Conservation (phyloP, 805 yeast species). For the Candida sakaeoensis region DNA sequence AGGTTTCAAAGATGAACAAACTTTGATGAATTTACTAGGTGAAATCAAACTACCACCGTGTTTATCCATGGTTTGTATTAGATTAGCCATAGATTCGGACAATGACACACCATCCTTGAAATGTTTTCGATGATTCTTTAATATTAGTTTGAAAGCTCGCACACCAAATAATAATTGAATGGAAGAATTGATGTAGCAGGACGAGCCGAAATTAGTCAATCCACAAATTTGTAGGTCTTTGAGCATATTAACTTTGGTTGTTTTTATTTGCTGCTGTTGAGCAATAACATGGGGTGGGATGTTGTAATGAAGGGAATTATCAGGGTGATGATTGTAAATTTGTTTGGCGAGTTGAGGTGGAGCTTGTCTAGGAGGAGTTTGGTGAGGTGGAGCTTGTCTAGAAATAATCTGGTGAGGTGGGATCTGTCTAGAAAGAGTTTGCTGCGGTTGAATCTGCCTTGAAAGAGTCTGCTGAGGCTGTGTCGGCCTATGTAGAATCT, state of each 20-base stretch:
- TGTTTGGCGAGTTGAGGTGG: constrained; percentile 9
- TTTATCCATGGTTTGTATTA: constrained; percentile 54
- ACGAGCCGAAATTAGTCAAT: constrained; percentile 62
- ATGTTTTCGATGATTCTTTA: constrained; percentile 15
- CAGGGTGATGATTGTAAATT: not conserved
- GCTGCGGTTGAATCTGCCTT: no score
- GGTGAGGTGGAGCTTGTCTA: not conserved
- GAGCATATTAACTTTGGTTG: constrained; percentile 18
- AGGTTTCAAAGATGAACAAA: constrained; percentile 52
- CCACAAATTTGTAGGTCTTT: constrained; percentile 55
- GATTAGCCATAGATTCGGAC: constrained; percentile 48
- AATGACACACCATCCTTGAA: constrained; percentile 24
- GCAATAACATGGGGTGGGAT: constrained; percentile 6
- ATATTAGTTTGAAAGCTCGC: constrained; percentile 42
- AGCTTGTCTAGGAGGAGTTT: constrained; percentile 7
- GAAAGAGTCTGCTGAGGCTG: no score
- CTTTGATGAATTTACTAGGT: constrained; percentile 59
- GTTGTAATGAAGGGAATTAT: not conserved
- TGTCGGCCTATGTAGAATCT: no score
- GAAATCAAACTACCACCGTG: constrained; percentile 61
- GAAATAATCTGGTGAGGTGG: no score
- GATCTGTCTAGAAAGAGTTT: no score
- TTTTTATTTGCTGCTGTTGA: constrained; percentile 11
- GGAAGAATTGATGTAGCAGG: constrained; percentile 75
- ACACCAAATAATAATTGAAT: constrained; percentile 66